Percentiles rank a stretch among this genome's conserved stretches.
These are phyloP conservation scores for Ailanthus altissimus DNA, from an alignment of 345 rosid species.

Conservation along the genomic window DNA sequence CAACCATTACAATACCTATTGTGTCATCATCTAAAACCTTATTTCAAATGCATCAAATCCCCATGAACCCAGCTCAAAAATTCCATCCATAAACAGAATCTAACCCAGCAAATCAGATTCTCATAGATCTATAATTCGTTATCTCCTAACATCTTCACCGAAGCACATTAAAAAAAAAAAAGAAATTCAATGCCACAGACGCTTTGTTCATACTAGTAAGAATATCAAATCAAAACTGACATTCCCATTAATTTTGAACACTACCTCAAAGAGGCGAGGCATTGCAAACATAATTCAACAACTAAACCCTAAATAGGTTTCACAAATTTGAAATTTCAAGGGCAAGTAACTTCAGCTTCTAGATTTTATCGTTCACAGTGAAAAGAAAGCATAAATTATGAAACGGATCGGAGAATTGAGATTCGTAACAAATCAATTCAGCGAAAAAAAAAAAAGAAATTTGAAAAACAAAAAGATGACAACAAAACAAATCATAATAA, in stretches of 20 bases:
- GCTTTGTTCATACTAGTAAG: background rate
- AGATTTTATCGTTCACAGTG: background rate
- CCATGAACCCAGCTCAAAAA: background rate
- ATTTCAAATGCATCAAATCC: background rate
- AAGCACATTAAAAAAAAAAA: background rate
- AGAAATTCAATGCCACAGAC: background rate
- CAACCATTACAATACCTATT: background rate
- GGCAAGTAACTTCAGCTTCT: background rate
- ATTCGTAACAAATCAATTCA: background rate
- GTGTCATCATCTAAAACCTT: background rate
- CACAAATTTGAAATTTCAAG: background rate
- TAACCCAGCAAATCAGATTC: background rate
- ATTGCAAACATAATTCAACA: background rate
- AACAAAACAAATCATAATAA: background rate
- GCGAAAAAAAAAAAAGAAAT: background rate
- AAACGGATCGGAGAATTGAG: constrained; percentile 14
- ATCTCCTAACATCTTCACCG: background rate
- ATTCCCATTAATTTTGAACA: background rate
- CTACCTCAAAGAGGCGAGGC: too few relatives aligned
- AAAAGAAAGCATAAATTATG: background rate
- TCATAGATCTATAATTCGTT: background rate
- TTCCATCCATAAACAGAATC: background rate
- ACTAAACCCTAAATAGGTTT: background rate
- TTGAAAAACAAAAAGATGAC: background rate
- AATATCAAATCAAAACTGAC: background rate